A percentile compares a stretch with the other conserved stretches of the same genome.
These are phyloP conservation scores for Aspergillus persii DNA, from an alignment of 2,329 filamentous ascomycete genomes.

Conservation along the genomic window DNA sequence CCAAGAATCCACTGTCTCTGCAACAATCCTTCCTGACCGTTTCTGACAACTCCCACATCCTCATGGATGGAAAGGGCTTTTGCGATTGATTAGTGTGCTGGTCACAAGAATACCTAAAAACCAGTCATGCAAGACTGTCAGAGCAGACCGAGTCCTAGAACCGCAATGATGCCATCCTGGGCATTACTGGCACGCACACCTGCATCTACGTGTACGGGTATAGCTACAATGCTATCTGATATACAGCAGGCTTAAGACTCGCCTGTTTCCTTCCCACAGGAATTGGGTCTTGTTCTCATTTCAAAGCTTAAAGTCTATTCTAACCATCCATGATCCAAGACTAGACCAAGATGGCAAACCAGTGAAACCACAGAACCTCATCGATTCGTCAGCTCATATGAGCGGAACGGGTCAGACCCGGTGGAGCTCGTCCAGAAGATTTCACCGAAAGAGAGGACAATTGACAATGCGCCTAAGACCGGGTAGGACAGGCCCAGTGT, in stretches of 20 bases:
- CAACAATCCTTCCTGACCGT: neutral
- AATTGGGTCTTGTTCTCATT: neutral
- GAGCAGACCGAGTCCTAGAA: neutral
- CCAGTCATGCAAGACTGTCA: too few relatives aligned
- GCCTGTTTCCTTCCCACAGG: neutral
- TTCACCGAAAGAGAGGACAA: conserved; percentile 3
- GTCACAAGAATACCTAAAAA: too few relatives aligned
- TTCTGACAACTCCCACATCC: neutral
- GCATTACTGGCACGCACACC: neutral
- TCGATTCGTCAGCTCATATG: neutral
- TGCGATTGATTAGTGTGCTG: too few relatives aligned
- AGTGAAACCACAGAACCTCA: neutral
- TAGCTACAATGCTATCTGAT: neutral
- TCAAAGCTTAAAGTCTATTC: neutral
- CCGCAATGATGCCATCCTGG: neutral
- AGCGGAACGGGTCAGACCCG: neutral
- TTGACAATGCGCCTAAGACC: neutral
- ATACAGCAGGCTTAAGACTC: neutral
- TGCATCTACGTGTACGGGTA: neutral
- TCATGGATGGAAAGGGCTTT: too few relatives aligned
- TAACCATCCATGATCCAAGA: neutral
- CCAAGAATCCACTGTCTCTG: neutral
- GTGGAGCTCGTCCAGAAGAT: conserved; percentile 5
- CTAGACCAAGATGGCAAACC: neutral
- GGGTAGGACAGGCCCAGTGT: neutral